Conservation (phyloP, 306 rosid genomes). For the Rosa persica region DNA sequence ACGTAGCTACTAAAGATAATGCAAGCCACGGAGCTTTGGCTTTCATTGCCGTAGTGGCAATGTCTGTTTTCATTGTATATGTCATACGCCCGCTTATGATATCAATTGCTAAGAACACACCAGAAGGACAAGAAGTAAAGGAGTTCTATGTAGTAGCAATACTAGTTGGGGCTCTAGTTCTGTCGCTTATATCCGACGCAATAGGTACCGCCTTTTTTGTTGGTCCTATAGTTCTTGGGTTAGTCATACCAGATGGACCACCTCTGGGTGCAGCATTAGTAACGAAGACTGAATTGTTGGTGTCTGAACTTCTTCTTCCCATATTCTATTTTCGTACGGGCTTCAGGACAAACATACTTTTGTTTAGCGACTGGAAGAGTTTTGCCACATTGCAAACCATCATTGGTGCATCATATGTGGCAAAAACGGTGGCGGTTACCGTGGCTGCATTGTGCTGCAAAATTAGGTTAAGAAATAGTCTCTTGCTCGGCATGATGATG, state of each 20-base stretch:
- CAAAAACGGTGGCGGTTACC: constrained; percentile 28
- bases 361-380: constrained; percentile 13
- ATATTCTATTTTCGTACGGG: constrained; percentile 24
- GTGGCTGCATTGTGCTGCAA: constrained; percentile 29
- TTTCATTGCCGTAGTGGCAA: background rate
- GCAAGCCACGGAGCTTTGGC: background rate
- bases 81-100: constrained; percentile 20
- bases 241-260: constrained; percentile 30
- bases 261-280: constrained; percentile 31
- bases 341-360: background rate
- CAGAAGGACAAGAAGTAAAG: constrained; percentile 25
- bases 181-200: constrained; percentile 2
- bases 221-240: constrained; percentile 29
- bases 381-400: constrained; percentile 20
- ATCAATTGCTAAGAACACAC: constrained; percentile 16
- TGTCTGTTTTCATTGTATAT: background rate
- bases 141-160: constrained; percentile 13
- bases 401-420: background rate
- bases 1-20: background rate
- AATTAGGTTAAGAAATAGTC: constrained; percentile 31
- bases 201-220: background rate
- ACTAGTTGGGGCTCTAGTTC: constrained; percentile 22
- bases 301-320: constrained; percentile 26
- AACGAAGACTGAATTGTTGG: constrained; percentile 21
- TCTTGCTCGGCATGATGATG: constrained; percentile 39